These are phyloP conservation scores for Erodium maritimum DNA, from an alignment of 345 rosid genomes.

Conservation along the genomic window DNA sequence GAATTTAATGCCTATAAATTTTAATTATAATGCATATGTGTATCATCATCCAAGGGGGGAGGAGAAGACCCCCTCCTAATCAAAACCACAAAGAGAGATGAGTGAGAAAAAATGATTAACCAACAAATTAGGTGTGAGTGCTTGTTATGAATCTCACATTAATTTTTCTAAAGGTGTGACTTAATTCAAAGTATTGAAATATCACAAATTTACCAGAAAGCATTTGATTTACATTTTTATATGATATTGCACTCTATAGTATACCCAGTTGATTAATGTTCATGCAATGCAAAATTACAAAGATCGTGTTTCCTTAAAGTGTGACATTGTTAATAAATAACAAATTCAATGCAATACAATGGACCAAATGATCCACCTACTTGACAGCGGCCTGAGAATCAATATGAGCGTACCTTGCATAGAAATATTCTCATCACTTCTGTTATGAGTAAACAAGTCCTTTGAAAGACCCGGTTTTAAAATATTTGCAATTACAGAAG, in stretches of 20 bases:
- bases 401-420: conserved; percentile 50
- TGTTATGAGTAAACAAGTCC: conserved; percentile 19
- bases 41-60: too few species aligned
- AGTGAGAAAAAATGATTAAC: background rate
- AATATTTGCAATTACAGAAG: conserved; percentile 68
- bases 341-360: background rate
- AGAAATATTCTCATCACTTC: conserved; percentile 42
- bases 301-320: too few species aligned
- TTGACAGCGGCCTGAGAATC: background rate
- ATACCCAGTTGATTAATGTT: background rate
- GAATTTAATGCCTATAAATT: too few species aligned
- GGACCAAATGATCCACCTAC: background rate
- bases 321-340: background rate
- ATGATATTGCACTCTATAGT: background rate
- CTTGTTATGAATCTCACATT: background rate
- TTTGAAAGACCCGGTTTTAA: conserved; percentile 28
- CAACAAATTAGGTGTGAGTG: background rate
- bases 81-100: background rate
- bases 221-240: too few species aligned
- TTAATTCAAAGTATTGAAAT: background rate
- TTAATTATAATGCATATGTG: too few species aligned
- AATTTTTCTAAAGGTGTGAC: background rate
- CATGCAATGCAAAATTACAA: too few species aligned
- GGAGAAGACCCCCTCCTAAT: too few species aligned
- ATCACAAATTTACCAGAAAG: background rate